Evolutionary conservation across 495 filamentous ascomycete genomes (phyloP), one percentile per base, ranked within the genome.

Genomic region (Lasiosphaeris hirsuta): DNA sequence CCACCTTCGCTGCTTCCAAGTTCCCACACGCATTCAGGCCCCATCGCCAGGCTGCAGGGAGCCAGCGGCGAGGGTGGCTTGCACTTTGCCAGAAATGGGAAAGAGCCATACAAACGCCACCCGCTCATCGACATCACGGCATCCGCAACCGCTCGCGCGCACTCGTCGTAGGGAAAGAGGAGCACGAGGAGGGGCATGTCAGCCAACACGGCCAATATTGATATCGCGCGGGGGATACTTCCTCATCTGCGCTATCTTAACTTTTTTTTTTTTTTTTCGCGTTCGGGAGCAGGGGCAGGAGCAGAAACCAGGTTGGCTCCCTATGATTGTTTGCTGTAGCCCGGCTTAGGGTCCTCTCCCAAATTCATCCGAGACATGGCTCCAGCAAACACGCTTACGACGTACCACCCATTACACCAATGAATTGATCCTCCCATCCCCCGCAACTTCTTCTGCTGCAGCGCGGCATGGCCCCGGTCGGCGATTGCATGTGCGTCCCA

Each of bases 311-410:
- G 17, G 43, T 38, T 51, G 7, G 11, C 8, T 15, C 15, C 30
- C 17, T 15, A 11, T 4, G 11, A 19, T 37, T 51, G 46, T 36
- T 7, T 19, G 33, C 23, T 36, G 46, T 23, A 49, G 15, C 23
- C 23, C 46, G 33, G 23, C 33, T 7, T 49, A 14, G 10, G 10
- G 23, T n/a, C 19, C 10, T 34, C 13, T 17, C 36, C 33, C 35
- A 40, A 51, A 51, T 51, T 51, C 35, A 34, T 37, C 49, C 49
- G 49, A 51, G 36, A 51, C 49, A 51, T 37, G 49, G 33, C 34
- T 23, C 33, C 10, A 30, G 46, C 9, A 49, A 49, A n/a, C 49
- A 14, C 33, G 49, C 49, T 51, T 34, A 49, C 46, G 7, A 36
- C 30, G 38, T 11, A 34, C 2, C 30, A 36, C 49, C 49, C n/a